Base-by-base conservation (phyloP, 2,329 filamentous ascomycete species). In the Pseudopithomyces chartarum region DNA sequence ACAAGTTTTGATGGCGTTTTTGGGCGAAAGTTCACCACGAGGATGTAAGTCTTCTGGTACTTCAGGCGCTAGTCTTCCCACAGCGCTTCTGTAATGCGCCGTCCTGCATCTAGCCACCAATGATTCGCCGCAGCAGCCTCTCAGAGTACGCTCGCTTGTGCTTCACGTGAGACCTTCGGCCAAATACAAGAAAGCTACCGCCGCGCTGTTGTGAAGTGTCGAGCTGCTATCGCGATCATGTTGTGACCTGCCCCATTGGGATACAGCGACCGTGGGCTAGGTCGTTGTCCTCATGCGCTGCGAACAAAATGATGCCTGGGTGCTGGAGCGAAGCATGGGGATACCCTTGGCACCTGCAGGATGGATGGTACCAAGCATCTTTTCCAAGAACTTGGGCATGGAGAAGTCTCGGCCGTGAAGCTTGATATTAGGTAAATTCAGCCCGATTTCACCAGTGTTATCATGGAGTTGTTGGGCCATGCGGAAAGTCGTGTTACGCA, bases 291-390 rank as follows among this genome's bases (percentile, higher is more conserved):
- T 36, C 34, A 36, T 36, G 34, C 34, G 11, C 34, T 22, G 20
- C 49, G 8, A 33, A 8, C 48, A 22, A 23, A 10, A 15, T 29
- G 10, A 6, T 33, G n/a, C 26, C 38, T 23, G 26, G 13, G 20
- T 22, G 3, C 26, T 52, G 48, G 48, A 20, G 7, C 26, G n/a
- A 34, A n/a, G 22, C 38, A 22, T 43, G 29, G 26, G 7, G 10
- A 34, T 15, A 20, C 22, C 33, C 49, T 12, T 29, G n/a, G 23
- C 15, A 29, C 5, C 12, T 11, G n/a, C 29, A 17, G 22, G 39
- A 22, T 44, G 39, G 49, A 52, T 38, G 49, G 39, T 52, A 44
- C 23, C 49, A 52, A 52, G 49, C 49, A 52, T 26, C 23, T 3
- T 52, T 10, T 34, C 38, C 39, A 44, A 43, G 49, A 43, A 26